A percentile compares a stretch with the other conserved stretches of the same genome.
phyloP scores from a whole-genome alignment of 306 rosid species.

The Gastrolobium villosum region DNA sequence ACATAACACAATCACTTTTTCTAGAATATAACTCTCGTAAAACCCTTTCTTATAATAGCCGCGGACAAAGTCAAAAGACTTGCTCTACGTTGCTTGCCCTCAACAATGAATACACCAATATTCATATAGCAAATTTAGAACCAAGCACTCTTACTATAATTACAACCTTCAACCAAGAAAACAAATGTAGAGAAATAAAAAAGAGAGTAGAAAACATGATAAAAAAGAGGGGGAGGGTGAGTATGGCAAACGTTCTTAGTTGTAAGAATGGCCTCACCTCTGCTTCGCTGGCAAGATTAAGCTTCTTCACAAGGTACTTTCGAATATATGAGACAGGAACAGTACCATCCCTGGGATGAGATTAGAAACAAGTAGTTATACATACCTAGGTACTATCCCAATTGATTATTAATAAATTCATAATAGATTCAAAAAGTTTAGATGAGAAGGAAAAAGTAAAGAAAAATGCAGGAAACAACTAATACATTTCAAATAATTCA shows the following conservation, averaged over 20 bases:
- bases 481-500: constrained; percentile 35
- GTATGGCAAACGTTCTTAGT: constrained; percentile 20
- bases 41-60: constrained; percentile 11
- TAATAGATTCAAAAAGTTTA: constrained; percentile 22
- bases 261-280: constrained; percentile 69
- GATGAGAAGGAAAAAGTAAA: neutral
- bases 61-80: constrained; percentile 6
- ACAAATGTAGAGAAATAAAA: neutral
- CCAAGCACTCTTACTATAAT: neutral
- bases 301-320: constrained; percentile 90
- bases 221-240: neutral
- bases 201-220: neutral
- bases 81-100: constrained; percentile 26
- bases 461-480: constrained; percentile 22
- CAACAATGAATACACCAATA: no score
- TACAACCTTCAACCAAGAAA: constrained; percentile 13
- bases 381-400: constrained; percentile 14
- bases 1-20: no score
- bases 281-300: constrained; percentile 80
- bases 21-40: no score
- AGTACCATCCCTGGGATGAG: constrained; percentile 78
- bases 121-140: constrained; percentile 19
- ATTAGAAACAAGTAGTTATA: constrained; percentile 42
- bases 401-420: neutral
- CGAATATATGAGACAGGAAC: constrained; percentile 89